These are phyloP conservation scores for Chrysanthemum seticuspe DNA, from an alignment of 129 eudicot species.

Conservation along the genomic window DNA sequence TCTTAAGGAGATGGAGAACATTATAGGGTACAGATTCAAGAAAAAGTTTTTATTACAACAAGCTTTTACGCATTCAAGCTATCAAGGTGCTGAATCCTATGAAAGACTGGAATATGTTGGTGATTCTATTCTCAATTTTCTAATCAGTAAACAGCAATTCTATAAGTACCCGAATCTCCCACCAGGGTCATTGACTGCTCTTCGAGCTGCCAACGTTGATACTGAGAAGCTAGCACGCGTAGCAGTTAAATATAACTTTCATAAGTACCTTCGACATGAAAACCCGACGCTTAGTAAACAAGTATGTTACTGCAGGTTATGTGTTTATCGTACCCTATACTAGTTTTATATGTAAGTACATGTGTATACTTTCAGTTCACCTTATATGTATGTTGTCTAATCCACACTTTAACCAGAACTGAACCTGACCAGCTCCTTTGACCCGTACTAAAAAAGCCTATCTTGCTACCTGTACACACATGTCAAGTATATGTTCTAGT, in stretches of 20 bases:
- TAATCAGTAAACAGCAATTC: slow-evolving; percentile 60
- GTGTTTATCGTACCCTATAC: neutral
- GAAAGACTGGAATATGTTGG: slow-evolving; percentile 81
- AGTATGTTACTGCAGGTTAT: slow-evolving; percentile 38
- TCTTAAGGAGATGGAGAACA: slow-evolving; percentile 59
- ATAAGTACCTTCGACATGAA: slow-evolving; percentile 50
- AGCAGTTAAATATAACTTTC: slow-evolving; percentile 60
- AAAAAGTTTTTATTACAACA: slow-evolving; percentile 43
- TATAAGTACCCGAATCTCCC: slow-evolving; percentile 58
- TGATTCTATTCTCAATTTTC: slow-evolving; percentile 65
- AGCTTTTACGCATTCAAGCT: slow-evolving; percentile 69
- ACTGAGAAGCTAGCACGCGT: slow-evolving; percentile 71
- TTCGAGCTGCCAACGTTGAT: slow-evolving; percentile 77
- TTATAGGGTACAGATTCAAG: slow-evolving; percentile 62
- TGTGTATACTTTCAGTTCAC: neutral
- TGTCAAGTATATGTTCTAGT: neutral
- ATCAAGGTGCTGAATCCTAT: slow-evolving; percentile 48
- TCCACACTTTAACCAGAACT: too few relatives aligned
- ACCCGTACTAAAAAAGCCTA: too few relatives aligned
- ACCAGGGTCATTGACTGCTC: slow-evolving; percentile 64
- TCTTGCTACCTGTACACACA: too few relatives aligned
- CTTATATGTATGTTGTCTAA: too few relatives aligned
- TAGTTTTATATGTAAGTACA: neutral
- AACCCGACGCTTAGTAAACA: slow-evolving; percentile 49
- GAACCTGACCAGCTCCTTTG: too few relatives aligned